Evolutionary conservation across 2,329 filamentous ascomycete genomes (phyloP).

Genomic region (Beauveria medogensis): DNA sequence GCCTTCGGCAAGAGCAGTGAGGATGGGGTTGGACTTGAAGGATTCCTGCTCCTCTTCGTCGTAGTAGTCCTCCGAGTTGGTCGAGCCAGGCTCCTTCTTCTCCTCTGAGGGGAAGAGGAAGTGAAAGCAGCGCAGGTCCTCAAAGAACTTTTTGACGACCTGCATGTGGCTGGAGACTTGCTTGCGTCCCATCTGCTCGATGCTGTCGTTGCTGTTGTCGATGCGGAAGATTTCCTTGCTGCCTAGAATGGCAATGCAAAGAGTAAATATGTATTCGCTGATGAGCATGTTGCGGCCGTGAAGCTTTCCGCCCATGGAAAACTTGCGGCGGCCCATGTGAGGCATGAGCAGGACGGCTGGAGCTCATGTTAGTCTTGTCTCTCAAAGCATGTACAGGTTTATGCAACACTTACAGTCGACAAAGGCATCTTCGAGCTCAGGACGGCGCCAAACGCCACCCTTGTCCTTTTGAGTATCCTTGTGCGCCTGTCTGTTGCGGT

Average conservation of each 20-base stretch:
- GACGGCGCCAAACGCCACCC: constrained; percentile 43
- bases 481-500: constrained; percentile 56
- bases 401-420: constrained; percentile 48
- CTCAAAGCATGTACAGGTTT: constrained; percentile 19
- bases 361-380: background rate
- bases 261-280: constrained; percentile 53
- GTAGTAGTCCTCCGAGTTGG: constrained; percentile 50
- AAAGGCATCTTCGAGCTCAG: constrained; percentile 57
- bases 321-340: constrained; percentile 58
- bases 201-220: constrained; percentile 35
- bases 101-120: constrained; percentile 51
- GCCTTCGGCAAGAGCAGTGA: constrained; percentile 51
- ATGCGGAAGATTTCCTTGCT: constrained; percentile 36
- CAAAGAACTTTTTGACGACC: constrained; percentile 60
- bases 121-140: constrained; percentile 53
- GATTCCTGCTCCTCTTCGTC: constrained; percentile 39
- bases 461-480: constrained; percentile 54
- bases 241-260: constrained; percentile 30
- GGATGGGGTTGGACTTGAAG: constrained; percentile 57
- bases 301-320: constrained; percentile 54
- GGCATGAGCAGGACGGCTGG: constrained; percentile 57
- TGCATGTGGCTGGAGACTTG: constrained; percentile 66
- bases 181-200: constrained; percentile 47
- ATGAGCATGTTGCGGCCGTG: constrained; percentile 65
- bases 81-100: constrained; percentile 49